A percentile compares a stretch with the other conserved stretches of the same genome.
These are phyloP conservation scores for Herpotrichia juniperi DNA, from an alignment of 2,329 filamentous ascomycete species.

Conservation along the genomic window DNA sequence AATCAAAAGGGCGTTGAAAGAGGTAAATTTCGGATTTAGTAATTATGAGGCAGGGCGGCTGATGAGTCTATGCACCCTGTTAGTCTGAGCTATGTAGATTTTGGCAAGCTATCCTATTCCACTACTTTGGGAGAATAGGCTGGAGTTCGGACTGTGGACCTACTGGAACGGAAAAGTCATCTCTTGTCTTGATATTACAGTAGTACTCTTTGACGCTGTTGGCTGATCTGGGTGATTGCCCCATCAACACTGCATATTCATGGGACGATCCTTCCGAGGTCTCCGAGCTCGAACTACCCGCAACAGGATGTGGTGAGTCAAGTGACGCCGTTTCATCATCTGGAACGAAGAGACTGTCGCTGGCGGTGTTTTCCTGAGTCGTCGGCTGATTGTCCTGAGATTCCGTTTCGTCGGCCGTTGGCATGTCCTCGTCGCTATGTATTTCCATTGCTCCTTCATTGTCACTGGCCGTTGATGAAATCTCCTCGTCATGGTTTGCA, in stretches of 20 bases:
- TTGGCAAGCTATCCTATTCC: background rate
- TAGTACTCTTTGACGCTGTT: background rate
- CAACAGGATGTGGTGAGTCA: too few species aligned
- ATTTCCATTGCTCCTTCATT: background rate
- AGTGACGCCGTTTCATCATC: background rate
- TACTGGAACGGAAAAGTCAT: background rate
- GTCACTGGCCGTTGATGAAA: too few species aligned
- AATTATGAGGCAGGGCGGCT: conserved; percentile 48
- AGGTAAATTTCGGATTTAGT: conserved; percentile 53
- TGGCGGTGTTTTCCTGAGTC: background rate
- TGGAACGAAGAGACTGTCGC: background rate
- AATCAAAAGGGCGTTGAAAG: conserved; percentile 42
- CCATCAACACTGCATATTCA: too few species aligned
- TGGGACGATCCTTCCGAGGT: too few species aligned
- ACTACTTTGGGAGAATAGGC: background rate
- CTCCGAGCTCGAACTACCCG: too few species aligned
- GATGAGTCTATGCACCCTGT: conserved; percentile 8
- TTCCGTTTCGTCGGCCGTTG: background rate
- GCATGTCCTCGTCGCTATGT: background rate
- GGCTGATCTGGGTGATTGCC: too few species aligned
- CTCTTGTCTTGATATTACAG: background rate
- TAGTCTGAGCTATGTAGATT: background rate
- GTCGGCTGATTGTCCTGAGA: background rate
- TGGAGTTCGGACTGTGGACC: background rate
- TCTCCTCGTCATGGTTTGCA: background rate